Conservation (phyloP, 345 rosid genomes). For the Salix koriyanagi region DNA sequence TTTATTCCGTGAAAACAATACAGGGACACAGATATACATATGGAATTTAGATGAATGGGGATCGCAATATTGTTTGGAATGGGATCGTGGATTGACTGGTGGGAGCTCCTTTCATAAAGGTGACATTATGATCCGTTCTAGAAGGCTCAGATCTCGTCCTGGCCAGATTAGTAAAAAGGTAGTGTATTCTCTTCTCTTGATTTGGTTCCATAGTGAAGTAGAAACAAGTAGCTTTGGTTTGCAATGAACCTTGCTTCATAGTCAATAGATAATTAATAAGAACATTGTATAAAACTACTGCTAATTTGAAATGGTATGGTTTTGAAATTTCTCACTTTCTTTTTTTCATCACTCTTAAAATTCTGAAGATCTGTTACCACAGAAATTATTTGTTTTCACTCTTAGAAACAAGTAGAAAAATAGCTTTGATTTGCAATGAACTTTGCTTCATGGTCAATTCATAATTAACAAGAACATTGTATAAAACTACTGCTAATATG, state of each 20-base stretch:
- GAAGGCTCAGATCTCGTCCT: slow-evolving; percentile 33
- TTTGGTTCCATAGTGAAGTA: background rate
- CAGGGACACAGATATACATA: slow-evolving; percentile 33
- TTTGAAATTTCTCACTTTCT: background rate
- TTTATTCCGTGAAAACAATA: slow-evolving; percentile 16
- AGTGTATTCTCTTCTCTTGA: background rate
- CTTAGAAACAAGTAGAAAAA: background rate
- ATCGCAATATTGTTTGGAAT: slow-evolving; percentile 23
- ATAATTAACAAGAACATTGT: background rate
- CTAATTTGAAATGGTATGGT: background rate
- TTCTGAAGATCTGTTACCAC: no score
- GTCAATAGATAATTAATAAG: background rate
- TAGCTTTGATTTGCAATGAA: no score
- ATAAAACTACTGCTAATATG: background rate
- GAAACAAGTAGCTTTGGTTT: background rate
- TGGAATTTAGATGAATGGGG: slow-evolving; percentile 43
- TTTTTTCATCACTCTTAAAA: background rate
- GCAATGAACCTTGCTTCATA: background rate
- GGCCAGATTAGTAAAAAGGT: slow-evolving; percentile 35
- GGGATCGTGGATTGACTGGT: slow-evolving; percentile 20
- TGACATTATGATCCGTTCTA: slow-evolving; percentile 33
- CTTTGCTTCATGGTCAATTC: background rate
- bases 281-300: background rate
- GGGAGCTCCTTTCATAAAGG: slow-evolving; percentile 39
- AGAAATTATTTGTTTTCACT: background rate